Evolutionary conservation across 768 basidiomycete species (phyloP).

Genomic region (Podaxis pistillaris): DNA sequence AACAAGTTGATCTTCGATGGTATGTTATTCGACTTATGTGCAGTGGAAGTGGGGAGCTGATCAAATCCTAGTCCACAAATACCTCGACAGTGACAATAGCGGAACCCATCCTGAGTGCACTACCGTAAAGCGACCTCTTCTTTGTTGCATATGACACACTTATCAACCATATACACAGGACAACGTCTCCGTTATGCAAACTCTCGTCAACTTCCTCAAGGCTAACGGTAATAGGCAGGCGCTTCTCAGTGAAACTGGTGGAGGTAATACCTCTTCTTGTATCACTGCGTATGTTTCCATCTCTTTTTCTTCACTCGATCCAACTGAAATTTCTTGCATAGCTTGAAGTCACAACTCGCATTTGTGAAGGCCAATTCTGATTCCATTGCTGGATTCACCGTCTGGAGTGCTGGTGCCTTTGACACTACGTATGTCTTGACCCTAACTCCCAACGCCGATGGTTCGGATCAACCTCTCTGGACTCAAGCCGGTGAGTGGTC

Average conservation of each 20-base stretch:
- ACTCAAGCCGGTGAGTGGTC: constrained; percentile 33
- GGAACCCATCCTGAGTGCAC: constrained; percentile 34
- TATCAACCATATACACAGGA: constrained; percentile 24
- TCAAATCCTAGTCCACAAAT: constrained; percentile 47
- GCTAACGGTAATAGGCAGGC: constrained; percentile 34
- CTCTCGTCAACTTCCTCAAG: constrained; percentile 39
- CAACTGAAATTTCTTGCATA: constrained; percentile 15
- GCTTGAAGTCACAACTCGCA: constrained; percentile 41
- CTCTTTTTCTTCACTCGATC: neutral
- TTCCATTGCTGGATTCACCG: constrained; percentile 47
- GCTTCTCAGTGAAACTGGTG: constrained; percentile 49
- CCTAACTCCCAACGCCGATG: constrained; percentile 45
- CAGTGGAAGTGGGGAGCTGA: neutral
- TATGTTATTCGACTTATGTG: neutral
- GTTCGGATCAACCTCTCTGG: constrained; percentile 47
- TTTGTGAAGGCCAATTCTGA: constrained; percentile 43
- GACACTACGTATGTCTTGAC: constrained; percentile 48
- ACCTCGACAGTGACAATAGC: constrained; percentile 54
- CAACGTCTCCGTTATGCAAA: constrained; percentile 42
- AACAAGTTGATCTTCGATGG: constrained; percentile 51
- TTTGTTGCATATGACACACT: neutral
- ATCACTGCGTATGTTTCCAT: constrained; percentile 31
- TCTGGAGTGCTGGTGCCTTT: constrained; percentile 55
- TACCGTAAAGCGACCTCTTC: constrained; percentile 21
- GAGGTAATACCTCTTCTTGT: constrained; percentile 49